phyloP scores from a whole-genome alignment of 202 grass and related monocot species.

The Setaria viridis region DNA sequence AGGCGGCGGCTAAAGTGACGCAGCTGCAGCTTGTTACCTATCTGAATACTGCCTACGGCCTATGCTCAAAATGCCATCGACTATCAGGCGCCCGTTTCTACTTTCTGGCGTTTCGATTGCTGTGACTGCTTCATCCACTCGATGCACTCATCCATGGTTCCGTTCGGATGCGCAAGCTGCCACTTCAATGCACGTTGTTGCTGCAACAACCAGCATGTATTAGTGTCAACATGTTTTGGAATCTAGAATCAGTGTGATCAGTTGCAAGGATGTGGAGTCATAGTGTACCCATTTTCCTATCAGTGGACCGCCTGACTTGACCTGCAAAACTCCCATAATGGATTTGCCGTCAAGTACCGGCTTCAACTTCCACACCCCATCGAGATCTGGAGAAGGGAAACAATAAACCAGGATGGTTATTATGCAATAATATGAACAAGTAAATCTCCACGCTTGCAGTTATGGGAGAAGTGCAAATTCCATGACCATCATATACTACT shows the following conservation, averaged over 20 bases:
- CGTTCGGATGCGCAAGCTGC: slow-evolving; percentile 84
- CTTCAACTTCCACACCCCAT: slow-evolving; percentile 78
- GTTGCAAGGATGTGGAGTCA: not conserved
- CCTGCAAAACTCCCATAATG: slow-evolving; percentile 82
- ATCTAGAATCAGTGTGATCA: not conserved
- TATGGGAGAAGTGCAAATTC: not conserved
- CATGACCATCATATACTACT: slow-evolving; percentile 15
- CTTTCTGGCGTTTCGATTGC: slow-evolving; percentile 72
- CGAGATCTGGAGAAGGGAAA: slow-evolving; percentile 58
- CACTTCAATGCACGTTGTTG: slow-evolving; percentile 87
- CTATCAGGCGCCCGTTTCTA: slow-evolving; percentile 50
- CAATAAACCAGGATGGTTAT: not conserved
- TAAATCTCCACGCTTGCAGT: not conserved
- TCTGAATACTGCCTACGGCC: slow-evolving; percentile 20
- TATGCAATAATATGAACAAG: slow-evolving; percentile 19
- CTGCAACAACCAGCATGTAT: slow-evolving; percentile 44
- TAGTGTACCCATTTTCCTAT: slow-evolving; percentile 80
- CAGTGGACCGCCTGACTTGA: slow-evolving; percentile 84
- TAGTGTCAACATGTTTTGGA: not conserved
- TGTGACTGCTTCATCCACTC: slow-evolving; percentile 93
- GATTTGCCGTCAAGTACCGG: slow-evolving; percentile 85
- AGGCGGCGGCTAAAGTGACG: not conserved
- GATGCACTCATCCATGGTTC: slow-evolving; percentile 73
- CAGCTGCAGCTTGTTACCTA: not conserved
- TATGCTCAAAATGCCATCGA: not conserved